Evolutionary conservation across 495 filamentous ascomycete genomes (phyloP), one percentile per base, ranked within the genome.

Genomic region (Trypethelium eluteriae): DNA sequence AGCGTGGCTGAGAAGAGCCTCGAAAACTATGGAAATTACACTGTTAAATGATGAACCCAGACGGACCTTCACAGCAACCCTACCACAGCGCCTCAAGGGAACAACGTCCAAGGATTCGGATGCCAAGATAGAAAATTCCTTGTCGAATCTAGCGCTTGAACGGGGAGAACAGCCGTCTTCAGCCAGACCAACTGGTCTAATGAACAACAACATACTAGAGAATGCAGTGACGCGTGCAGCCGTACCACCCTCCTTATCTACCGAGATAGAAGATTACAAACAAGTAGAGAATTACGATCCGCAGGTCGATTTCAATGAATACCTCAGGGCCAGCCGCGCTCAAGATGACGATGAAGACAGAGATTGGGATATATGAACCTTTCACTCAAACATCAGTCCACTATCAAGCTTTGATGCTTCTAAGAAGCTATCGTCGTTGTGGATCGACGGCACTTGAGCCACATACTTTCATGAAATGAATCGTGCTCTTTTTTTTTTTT

Each of bases 1-100:
- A 0, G 88, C 88, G 7, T 94, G 90, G 89, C 82, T 88, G 71
- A 81, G 91, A 59, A 81, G 79, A 10, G 82, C 77, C 34, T 75
- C 77, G 25, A 73, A 79, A 3, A n/a, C 36, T 3, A 16, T 44
- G 16, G 65, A 70, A 44, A 71, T 76, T 16, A 66, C 67, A 62
- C 38, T 77, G n/a, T 65, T 70, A 68, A 70, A 73, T 39, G 74
- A 75, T 35, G 69, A 73, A 41, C 49, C 69, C 39, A 12, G 5
- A 47, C 14, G 14, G 36, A 36, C 32, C 25, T 41, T 36, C 18
- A 64, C 35, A 2, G 36, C 46, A 18, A 66, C 75, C 47, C 38
- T 68, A n/a, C 11, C 62, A 62, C 41, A 67, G 62, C 63, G 68
- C 61, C 56, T 62, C 25, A 39, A 66, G 39, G 66, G 70, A 34